Evolutionary conservation across 1,284 basidiomycete species (phyloP), one percentile per base, ranked within the genome.

Genomic region (Ustilago vetiveriae): DNA sequence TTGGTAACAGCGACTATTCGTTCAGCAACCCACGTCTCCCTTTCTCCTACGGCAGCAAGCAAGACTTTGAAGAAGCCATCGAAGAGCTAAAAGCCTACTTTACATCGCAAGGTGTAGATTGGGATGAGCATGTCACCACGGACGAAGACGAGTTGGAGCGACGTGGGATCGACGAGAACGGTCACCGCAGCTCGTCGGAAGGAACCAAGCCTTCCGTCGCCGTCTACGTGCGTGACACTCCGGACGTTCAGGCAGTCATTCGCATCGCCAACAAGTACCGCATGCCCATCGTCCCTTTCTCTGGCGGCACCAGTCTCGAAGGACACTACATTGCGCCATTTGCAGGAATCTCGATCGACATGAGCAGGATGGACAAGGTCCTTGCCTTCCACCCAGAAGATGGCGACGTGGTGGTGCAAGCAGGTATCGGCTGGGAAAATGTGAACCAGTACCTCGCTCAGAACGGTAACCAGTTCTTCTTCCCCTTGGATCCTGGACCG

Each of bases 341-440:
- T 45, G 68, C 33, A 0, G 68, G 64, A 13, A 72, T 95, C 55
- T 92, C 90, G 60, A 84, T 97, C 22, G 93, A 97, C 82, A 84
- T 97, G 83, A 88, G 88, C 1, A 67, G 80, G 26, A 97, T 98
- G 94, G 88, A 94, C 82, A 86, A 87, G 62, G 90, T 97, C 46
- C 76, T 76, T 6, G 65, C 69, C 7, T 50, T 75, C 33, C 64
- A 70, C 45, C 67, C 64, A 4, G 67, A 67, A 26, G 79, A 78
- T 33, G 67, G 65, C 7, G 75, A 79, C 30, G 62, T 79, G 13
- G 70, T 74, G 10, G 80, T 82, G 0, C 82, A 83, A 57, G 86
- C 92, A n/a, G 94, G 92, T 6, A 85, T 88, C 16, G 86, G 88
- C 33, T 96, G 92, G 90, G 88, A 93, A 84, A 89, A 91, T 21